A percentile compares a stretch with the other conserved stretches of the same genome.
Evolutionary conservation across 352 stramenopile genomes (phyloP).

Genomic region (Phytophthora colocasiae): DNA sequence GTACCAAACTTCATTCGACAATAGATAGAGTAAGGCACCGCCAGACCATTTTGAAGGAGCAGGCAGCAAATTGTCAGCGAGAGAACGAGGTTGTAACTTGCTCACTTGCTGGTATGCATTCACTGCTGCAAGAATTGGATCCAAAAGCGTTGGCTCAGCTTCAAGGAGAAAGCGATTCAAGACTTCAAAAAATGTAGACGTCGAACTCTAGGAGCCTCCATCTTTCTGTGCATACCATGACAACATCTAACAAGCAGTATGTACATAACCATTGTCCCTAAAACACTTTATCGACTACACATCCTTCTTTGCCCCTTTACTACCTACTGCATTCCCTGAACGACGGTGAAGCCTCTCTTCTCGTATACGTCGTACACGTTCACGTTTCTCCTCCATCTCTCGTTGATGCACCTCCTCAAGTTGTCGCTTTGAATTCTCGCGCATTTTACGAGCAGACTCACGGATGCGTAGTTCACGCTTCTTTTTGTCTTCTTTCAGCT

Average conservation of each 20-base stretch:
- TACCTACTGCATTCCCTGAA: slow-evolving; percentile 29
- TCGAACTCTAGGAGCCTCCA: background rate
- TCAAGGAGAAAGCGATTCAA: slow-evolving; percentile 1
- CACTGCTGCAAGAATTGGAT: slow-evolving; percentile 54
- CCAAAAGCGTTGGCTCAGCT: slow-evolving; percentile 28
- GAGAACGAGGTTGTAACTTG: slow-evolving; percentile 46
- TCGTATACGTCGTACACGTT: slow-evolving; percentile 69
- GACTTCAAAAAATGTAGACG: background rate
- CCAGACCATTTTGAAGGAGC: slow-evolving; percentile 27
- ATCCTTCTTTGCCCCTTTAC: slow-evolving; percentile 29
- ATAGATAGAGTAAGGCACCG: slow-evolving; percentile 16
- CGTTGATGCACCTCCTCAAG: slow-evolving; percentile 71
- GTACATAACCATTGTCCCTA: slow-evolving; percentile 14
- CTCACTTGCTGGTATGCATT: slow-evolving; percentile 47
- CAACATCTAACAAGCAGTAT: slow-evolving; percentile 12
- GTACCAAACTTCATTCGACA: slow-evolving; percentile 9
- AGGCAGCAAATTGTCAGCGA: slow-evolving; percentile 32
- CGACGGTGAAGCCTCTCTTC: slow-evolving; percentile 52
- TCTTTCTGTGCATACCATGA: too few species aligned
- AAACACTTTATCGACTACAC: slow-evolving; percentile 15
- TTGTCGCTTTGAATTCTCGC: slow-evolving; percentile 66
- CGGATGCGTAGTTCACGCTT: slow-evolving; percentile 65
- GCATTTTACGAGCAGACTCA: slow-evolving; percentile 69
- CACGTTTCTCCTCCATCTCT: slow-evolving; percentile 73
- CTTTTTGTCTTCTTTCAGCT: slow-evolving; percentile 77